phyloP scores from a whole-genome alignment of 1,139 yeast species.

The Yamadazyma dendronema region DNA sequence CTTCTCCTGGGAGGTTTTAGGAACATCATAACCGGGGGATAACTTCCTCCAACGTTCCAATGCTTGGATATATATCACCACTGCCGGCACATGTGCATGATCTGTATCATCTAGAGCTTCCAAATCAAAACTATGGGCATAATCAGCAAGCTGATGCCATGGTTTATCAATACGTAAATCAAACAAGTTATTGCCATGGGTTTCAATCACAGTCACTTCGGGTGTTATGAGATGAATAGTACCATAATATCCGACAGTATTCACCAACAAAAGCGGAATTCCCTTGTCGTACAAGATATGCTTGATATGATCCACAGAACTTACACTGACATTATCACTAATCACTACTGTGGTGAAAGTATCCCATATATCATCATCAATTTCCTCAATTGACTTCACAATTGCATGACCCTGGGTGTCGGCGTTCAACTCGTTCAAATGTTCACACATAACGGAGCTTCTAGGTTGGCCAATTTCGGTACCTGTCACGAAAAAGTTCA shows the following conservation, averaged over 20 bases:
- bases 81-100: conserved; percentile 72
- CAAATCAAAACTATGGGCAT: conserved; percentile 52
- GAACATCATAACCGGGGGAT: conserved; percentile 24
- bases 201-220: conserved; percentile 66
- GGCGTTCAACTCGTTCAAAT: conserved; percentile 57
- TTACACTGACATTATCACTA: conserved; percentile 27
- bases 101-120: conserved; percentile 46
- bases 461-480: conserved; percentile 44
- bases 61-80: conserved; percentile 62
- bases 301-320: conserved; percentile 25
- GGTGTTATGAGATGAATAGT: conserved; percentile 49
- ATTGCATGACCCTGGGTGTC: conserved; percentile 49
- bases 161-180: conserved; percentile 73
- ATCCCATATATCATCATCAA: conserved; percentile 41
- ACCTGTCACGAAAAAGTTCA: conserved; percentile 60
- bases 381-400: conserved; percentile 16
- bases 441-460: conserved; percentile 37
- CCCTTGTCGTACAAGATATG: conserved; percentile 40
- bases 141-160: conserved; percentile 68
- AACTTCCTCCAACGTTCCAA: conserved; percentile 41
- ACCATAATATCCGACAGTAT: conserved; percentile 68
- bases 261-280: conserved; percentile 55
- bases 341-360: conserved; percentile 55
- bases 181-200: conserved; percentile 64
- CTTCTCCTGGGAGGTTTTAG: conserved; percentile 47